Evolutionary conservation across 495 filamentous ascomycete genomes (phyloP).

Genomic region (Cercophora sp.): DNA sequence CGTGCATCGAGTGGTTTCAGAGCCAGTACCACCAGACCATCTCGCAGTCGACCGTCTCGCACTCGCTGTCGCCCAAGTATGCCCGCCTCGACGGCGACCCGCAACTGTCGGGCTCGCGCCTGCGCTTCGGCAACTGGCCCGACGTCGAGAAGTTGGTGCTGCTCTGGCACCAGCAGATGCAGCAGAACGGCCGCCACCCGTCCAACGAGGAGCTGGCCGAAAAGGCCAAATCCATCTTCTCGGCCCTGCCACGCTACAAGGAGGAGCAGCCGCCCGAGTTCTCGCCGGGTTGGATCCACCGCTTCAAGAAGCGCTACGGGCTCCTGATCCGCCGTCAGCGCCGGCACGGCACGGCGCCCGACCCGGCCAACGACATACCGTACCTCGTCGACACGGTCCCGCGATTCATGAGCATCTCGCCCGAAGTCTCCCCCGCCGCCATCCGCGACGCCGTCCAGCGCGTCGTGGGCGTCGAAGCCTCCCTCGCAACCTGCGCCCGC

Average conservation of each 20-base stretch:
- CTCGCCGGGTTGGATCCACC: conserved; percentile 52
- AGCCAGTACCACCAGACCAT: conserved; percentile 48
- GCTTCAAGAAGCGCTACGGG: conserved; percentile 52
- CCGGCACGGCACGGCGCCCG: conserved; percentile 36
- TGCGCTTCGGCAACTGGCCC: conserved; percentile 53
- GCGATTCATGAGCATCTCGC: conserved; percentile 43
- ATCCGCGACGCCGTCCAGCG: conserved; percentile 45
- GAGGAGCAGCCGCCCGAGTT: conserved; percentile 47
- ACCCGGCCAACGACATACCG: conserved; percentile 43
- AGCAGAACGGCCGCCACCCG: conserved; percentile 41
- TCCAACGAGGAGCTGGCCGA: conserved; percentile 51
- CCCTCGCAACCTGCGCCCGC: conserved; percentile 43
- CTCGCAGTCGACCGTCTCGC: conserved; percentile 50
- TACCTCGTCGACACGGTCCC: conserved; percentile 48
- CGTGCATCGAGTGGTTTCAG: conserved; percentile 52
- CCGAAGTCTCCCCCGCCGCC: conserved; percentile 43
- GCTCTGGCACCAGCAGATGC: conserved; percentile 46
- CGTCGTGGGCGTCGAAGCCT: conserved; percentile 44
- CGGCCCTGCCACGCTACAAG: conserved; percentile 47
- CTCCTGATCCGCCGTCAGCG: conserved; percentile 47
- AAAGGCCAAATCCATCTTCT: conserved; percentile 48
- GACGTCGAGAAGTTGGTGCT: conserved; percentile 53
- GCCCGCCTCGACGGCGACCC: conserved; percentile 49
- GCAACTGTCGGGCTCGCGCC: conserved; percentile 47
- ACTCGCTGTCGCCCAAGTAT: conserved; percentile 50